These are phyloP conservation scores for Hippophae gyantsensis DNA, from an alignment of 306 rosid species.

Conservation along the genomic window DNA sequence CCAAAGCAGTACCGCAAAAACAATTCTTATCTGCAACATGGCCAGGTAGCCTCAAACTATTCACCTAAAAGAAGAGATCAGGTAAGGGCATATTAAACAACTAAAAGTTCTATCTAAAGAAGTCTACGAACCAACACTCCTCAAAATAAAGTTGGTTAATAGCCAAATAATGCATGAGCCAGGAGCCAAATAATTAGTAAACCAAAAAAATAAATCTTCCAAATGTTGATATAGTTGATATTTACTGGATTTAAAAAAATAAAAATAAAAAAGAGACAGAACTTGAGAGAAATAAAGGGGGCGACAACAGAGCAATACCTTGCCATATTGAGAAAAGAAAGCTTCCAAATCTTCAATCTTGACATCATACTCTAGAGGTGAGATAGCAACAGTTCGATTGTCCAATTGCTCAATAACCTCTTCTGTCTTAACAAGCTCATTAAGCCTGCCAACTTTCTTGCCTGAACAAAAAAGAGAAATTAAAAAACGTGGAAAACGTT, in stretches of 20 bases:
- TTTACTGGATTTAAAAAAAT: neutral
- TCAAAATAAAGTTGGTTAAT: no score
- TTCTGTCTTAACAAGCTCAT: conserved; percentile 4
- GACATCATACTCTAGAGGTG: conserved; percentile 7
- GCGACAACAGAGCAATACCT: neutral
- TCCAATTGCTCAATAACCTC: conserved; percentile 5
- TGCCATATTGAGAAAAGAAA: conserved; percentile 9
- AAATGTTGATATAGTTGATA: no score
- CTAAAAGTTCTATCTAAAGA: no score
- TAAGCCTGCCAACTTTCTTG: neutral
- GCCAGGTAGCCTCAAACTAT: neutral
- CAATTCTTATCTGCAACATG: neutral
- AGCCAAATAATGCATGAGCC: no score
- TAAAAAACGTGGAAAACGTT: no score
- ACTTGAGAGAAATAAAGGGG: neutral
- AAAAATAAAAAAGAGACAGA: neutral
- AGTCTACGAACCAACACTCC: no score
- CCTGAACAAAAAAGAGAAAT: neutral
- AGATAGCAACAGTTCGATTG: conserved; percentile 2
- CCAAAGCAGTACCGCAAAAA: neutral
- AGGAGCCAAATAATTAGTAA: neutral
- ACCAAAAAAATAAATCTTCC: no score
- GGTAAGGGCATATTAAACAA: no score
- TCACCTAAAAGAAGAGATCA: neutral
- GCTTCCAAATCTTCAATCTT: conserved; percentile 7